A percentile compares a stretch with the other conserved stretches of the same genome.
Evolutionary conservation across 306 rosid genomes (phyloP).

Genomic region (cucumber (Cucumis sativus)): Cucumber_9930_V3 NC_026658.2:10855001-10855500

Average conservation of each 20-base stretch:
- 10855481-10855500: neutral
- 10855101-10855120: neutral
- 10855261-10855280: too few relatives aligned
- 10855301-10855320: neutral
- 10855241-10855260: too few relatives aligned
- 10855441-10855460: slow-evolving; percentile 84
- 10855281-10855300: too few relatives aligned
- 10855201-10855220: too few relatives aligned
- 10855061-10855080: neutral
- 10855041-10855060: neutral
- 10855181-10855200: too few relatives aligned
- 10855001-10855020: neutral
- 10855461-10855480: slow-evolving; percentile 18
- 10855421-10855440: slow-evolving; percentile 60
- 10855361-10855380: slow-evolving; percentile 1
- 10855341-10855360: neutral
- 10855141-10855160: neutral
- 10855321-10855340: neutral
- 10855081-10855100: neutral
- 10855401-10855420: slow-evolving; percentile 81
- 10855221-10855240: too few relatives aligned
- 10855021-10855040: neutral
- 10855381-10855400: slow-evolving; percentile 83
- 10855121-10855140: neutral
- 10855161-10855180: too few relatives aligned